Base-by-base conservation (phyloP, 257 asterid species). In the Osmanthus fragrans region DNA sequence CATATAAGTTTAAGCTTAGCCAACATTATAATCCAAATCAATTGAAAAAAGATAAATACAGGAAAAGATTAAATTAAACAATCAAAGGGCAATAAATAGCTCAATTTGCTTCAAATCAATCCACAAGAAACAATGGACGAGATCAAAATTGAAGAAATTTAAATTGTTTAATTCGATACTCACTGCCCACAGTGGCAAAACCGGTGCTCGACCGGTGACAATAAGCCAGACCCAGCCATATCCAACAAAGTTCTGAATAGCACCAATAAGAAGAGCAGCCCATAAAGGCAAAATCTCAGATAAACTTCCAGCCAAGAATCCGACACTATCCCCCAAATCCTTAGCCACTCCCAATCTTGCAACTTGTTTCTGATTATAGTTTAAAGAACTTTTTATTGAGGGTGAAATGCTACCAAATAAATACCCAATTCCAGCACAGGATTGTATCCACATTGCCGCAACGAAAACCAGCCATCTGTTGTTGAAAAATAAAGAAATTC, bases 401-500 rank as follows among this genome's bases (percentile, higher is more conserved):
- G 89, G 88, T 3, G 88, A 86, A 15, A 86, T 80, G 54, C 89
- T 86, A 25, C 87, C 87, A 73, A 84, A 86, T 49, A 42, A 49
- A 72, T 86, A 86, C 15, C 89, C 89, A 66, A 84, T 86, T 65
- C 87, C 87, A 23, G 89, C 79, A 72, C 89, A 84, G 4, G 54
- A 45, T 45, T 45, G 54, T 45, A 45, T 45, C 54, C 54, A 45
- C 19, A 45, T 45, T 45, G 87, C 84, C 5, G 89, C 89, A 10
- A 86, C 89, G 70, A 84, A 86, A 13, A 84, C 87, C 42, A 86
- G 83, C 89, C 89, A 84, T 86, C 86, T 80, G 71, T 79, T 75
- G 58, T 77, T 77, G 27, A 77, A 30, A 37, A 86, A 74, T 5
- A 74, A 45, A 45, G 54, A 45, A 16, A 15, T 11, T 42, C 49